phyloP scores from a whole-genome alignment of 1,139 yeast genomes.

The Taphrina pruni region DNA sequence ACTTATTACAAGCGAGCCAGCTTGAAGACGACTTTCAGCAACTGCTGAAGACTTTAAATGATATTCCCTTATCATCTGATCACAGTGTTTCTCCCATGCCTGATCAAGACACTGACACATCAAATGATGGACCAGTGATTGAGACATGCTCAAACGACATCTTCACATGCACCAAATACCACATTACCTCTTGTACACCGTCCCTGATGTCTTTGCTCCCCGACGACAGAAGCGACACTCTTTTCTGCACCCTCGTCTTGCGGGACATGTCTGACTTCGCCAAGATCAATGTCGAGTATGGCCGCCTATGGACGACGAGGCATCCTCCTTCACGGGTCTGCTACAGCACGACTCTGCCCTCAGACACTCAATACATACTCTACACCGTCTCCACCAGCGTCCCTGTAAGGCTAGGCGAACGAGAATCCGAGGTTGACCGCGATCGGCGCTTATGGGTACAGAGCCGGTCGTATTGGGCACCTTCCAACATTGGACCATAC shows the following conservation, averaged over 20 bases:
- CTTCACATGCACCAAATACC: not conserved
- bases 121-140: not conserved
- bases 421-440: too few relatives aligned
- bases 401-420: too few relatives aligned
- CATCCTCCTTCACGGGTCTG: slow-evolving; percentile 89
- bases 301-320: slow-evolving; percentile 59
- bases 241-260: slow-evolving; percentile 66
- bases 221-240: slow-evolving; percentile 53
- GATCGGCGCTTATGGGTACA: slow-evolving; percentile 78
- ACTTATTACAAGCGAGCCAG: not conserved
- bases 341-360: slow-evolving; percentile 64
- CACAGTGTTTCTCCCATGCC: not conserved
- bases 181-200: not conserved
- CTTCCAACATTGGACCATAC: slow-evolving; percentile 96
- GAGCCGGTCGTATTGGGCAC: slow-evolving; percentile 96
- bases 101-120: not conserved
- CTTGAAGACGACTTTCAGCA: not conserved
- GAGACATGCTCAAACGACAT: not conserved
- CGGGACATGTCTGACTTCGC: slow-evolving; percentile 69
- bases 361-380: slow-evolving; percentile 42
- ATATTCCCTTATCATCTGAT: not conserved
- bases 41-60: not conserved
- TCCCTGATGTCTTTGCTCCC: slow-evolving; percentile 44
- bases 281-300: slow-evolving; percentile 66
- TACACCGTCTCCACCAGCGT: slow-evolving; percentile 12